Conservation (phyloP, 1,139 yeast species). For the Maudiozyma humilis region DNA sequence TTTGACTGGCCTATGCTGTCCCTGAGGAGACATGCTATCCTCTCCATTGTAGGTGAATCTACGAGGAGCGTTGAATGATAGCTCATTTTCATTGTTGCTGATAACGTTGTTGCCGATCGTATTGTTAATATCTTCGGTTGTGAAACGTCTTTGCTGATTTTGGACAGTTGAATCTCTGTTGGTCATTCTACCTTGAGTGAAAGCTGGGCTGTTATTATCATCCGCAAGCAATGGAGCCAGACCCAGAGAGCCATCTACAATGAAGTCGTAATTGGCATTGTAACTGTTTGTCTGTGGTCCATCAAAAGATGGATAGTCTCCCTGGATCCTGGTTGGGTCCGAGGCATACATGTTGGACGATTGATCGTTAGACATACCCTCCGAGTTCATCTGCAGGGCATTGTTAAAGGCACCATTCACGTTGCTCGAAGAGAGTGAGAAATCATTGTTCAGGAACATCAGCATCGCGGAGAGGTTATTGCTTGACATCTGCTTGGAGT, state of each 20-base stretch:
- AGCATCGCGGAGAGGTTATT: conserved; percentile 12
- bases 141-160: not conserved
- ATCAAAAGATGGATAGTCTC: conserved; percentile 5
- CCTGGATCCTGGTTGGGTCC: conserved; percentile 5
- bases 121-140: not conserved
- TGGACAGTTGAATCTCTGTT: not conserved
- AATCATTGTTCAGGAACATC: conserved; percentile 11
- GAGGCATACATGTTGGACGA: not conserved
- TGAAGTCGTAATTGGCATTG: conserved; percentile 17
- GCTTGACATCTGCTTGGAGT: conserved; percentile 1
- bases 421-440: conserved; percentile 8
- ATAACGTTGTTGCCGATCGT: not conserved
- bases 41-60: conserved; percentile 3
- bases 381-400: not conserved
- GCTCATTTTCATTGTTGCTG: conserved; percentile 2
- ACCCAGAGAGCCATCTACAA: conserved; percentile 31
- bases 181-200: not conserved
- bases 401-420: not conserved
- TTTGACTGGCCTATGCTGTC: conserved; percentile 2
- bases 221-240: conserved; percentile 28
- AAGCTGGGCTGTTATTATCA: conserved; percentile 12
- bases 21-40: not conserved
- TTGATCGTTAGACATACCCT: not conserved
- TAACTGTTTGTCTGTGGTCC: conserved; percentile 3
- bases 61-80: conserved; percentile 5